Conservation (phyloP, 768 basidiomycete species). For the Naganishia randhawae region DNA sequence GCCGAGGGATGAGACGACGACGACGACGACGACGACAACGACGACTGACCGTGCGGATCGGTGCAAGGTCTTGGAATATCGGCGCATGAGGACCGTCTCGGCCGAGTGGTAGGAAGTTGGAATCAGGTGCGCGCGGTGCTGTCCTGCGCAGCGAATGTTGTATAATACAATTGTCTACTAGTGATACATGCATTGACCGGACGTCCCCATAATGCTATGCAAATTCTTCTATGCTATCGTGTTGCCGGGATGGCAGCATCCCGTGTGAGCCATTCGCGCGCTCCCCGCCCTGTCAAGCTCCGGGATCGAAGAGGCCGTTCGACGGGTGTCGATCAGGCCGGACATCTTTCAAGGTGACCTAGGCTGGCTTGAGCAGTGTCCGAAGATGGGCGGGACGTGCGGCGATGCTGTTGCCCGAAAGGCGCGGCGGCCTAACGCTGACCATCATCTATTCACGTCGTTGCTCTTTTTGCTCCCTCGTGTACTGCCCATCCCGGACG, state of each 20-base stretch:
- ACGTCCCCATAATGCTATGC: not conserved
- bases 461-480: not conserved
- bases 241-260: no score
- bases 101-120: slow-evolving; percentile 39
- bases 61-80: slow-evolving; percentile 47
- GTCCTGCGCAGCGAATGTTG: no score
- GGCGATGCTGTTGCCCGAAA: no score
- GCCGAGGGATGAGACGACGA: slow-evolving; percentile 8
- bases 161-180: not conserved
- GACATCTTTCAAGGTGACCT: no score
- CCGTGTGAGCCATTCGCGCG: no score
- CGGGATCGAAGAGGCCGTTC: no score
- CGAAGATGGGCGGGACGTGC: no score
- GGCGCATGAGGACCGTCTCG: slow-evolving; percentile 41
- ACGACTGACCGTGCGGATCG: slow-evolving; percentile 1
- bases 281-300: no score
- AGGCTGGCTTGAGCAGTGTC: no score
- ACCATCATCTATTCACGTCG: not conserved
- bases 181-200: not conserved
- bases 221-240: not conserved
- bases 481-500: no score
- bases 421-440: no score
- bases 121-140: not conserved
- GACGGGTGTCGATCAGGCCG: no score
- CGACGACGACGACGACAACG: not conserved